Evolutionary conservation across 2,329 filamentous ascomycete species (phyloP).

Genomic region (Botryosphaeria dothidea): DNA sequence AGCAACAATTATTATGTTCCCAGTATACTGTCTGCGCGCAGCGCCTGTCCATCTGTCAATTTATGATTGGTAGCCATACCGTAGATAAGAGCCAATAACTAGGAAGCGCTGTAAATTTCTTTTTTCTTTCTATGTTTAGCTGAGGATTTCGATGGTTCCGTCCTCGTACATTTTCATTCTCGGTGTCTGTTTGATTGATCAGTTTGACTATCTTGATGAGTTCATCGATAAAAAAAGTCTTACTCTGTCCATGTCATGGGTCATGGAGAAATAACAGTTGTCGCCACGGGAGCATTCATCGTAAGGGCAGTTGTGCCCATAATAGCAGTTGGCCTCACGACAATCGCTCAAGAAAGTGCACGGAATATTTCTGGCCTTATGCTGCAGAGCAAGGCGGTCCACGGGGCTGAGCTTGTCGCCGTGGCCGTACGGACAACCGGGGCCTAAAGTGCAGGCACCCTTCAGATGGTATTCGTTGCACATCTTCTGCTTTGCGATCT

Average conservation of each 20-base stretch:
- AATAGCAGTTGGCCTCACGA: constrained; percentile 34
- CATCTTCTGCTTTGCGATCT: constrained; percentile 32
- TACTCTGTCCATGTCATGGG: constrained; percentile 35
- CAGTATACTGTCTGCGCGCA: background rate
- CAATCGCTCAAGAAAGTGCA: constrained; percentile 31
- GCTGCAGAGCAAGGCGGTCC: constrained; percentile 36
- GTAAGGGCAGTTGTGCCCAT: constrained; percentile 33
- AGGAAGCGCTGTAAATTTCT: background rate
- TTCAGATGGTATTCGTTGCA: constrained; percentile 41
- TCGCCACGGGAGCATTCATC: constrained; percentile 33
- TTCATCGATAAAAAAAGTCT: constrained; percentile 13
- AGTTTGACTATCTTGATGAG: background rate
- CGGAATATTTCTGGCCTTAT: constrained; percentile 34
- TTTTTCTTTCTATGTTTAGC: background rate
- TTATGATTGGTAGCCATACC: background rate
- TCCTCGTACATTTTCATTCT: constrained; percentile 21
- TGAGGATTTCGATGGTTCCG: constrained; percentile 18
- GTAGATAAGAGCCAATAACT: background rate
- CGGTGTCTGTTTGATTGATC: background rate
- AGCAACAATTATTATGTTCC: background rate
- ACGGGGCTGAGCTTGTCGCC: constrained; percentile 31
- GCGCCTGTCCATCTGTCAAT: background rate
- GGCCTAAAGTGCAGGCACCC: constrained; percentile 34
- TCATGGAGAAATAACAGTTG: constrained; percentile 34
- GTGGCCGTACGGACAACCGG: constrained; percentile 39